phyloP scores from a whole-genome alignment of 2,329 filamentous ascomycete species.

The Claviceps quebecensis region DNA sequence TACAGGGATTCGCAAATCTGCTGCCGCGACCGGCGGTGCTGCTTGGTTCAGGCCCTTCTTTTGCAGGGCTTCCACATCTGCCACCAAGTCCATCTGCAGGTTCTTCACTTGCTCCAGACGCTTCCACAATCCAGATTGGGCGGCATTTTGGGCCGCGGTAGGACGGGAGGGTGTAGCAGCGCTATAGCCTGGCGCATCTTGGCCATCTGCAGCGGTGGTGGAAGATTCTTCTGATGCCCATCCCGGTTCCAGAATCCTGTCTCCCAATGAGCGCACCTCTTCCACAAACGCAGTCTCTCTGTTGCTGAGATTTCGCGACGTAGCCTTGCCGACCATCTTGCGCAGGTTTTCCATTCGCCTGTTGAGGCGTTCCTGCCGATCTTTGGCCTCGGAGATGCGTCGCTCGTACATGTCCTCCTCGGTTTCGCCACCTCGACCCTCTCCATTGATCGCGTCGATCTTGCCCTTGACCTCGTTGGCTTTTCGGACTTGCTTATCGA shows the following conservation, averaged over 20 bases:
- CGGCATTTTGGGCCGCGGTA: not conserved
- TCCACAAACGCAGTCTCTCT: slow-evolving; percentile 33
- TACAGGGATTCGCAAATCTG: slow-evolving; percentile 39
- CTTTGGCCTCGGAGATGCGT: slow-evolving; percentile 39
- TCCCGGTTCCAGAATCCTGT: slow-evolving; percentile 26
- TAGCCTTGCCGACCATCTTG: slow-evolving; percentile 27
- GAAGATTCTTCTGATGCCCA: not conserved
- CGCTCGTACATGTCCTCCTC: slow-evolving; percentile 44
- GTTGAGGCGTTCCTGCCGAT: slow-evolving; percentile 41
- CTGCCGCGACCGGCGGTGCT: slow-evolving; percentile 19
- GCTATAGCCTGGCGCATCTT: not conserved
- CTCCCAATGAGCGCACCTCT: slow-evolving; percentile 40
- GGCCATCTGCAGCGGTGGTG: not conserved
- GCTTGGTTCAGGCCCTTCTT: slow-evolving; percentile 15
- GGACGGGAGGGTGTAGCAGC: not conserved
- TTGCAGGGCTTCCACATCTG: slow-evolving; percentile 34
- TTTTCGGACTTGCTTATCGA: slow-evolving; percentile 52
- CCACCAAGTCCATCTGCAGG: slow-evolving; percentile 28
- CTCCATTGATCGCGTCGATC: slow-evolving; percentile 47
- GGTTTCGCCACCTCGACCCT: slow-evolving; percentile 31
- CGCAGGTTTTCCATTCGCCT: slow-evolving; percentile 46
- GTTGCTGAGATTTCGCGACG: slow-evolving; percentile 27
- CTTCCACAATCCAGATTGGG: slow-evolving; percentile 5
- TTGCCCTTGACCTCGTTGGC: slow-evolving; percentile 50
- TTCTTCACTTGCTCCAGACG: slow-evolving; percentile 28